phyloP scores from a whole-genome alignment of 2,329 filamentous ascomycete genomes.

The Aspergillus sojae region DNA sequence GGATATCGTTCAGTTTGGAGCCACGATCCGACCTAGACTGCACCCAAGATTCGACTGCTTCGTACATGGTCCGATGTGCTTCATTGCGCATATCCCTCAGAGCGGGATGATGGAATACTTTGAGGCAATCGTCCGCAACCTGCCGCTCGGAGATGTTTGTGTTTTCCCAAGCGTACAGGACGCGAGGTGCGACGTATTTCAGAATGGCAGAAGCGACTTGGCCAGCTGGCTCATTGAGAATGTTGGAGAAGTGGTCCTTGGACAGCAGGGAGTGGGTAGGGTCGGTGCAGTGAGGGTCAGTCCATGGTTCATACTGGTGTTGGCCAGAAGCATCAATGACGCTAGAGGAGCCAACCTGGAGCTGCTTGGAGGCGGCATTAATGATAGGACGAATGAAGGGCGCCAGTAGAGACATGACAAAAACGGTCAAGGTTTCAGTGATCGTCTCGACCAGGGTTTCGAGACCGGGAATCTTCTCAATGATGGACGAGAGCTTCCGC shows the following conservation, averaged over 20 bases:
- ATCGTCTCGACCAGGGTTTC: conserved; percentile 91
- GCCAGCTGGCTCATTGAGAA: conserved; percentile 76
- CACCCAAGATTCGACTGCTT: conserved; percentile 80
- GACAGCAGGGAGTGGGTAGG: conserved; percentile 82
- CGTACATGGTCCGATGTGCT: conserved; percentile 86
- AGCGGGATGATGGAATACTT: conserved; percentile 88
- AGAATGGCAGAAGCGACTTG: conserved; percentile 73
- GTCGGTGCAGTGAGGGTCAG: conserved; percentile 71
- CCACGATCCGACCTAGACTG: conserved; percentile 68
- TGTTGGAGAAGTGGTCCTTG: conserved; percentile 82
- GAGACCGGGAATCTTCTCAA: conserved; percentile 89
- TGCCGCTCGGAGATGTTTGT: conserved; percentile 79
- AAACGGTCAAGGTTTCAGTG: conserved; percentile 87
- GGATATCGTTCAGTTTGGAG: conserved; percentile 69
- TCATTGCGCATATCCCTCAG: conserved; percentile 74
- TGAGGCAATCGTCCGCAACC: conserved; percentile 77
- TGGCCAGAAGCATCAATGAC: conserved; percentile 69
- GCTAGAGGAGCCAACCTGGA: conserved; percentile 82
- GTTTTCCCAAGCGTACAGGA: conserved; percentile 94
- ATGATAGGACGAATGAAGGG: conserved; percentile 94
- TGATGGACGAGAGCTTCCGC: conserved; percentile 78
- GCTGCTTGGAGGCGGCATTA: conserved; percentile 75
- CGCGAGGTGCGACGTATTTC: conserved; percentile 82
- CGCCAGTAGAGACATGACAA: conserved; percentile 85
- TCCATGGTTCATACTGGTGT: conserved; percentile 80